These are phyloP conservation scores for Pleurotus cornucopiae DNA, from an alignment of 768 basidiomycete genomes.

Conservation along the genomic window DNA sequence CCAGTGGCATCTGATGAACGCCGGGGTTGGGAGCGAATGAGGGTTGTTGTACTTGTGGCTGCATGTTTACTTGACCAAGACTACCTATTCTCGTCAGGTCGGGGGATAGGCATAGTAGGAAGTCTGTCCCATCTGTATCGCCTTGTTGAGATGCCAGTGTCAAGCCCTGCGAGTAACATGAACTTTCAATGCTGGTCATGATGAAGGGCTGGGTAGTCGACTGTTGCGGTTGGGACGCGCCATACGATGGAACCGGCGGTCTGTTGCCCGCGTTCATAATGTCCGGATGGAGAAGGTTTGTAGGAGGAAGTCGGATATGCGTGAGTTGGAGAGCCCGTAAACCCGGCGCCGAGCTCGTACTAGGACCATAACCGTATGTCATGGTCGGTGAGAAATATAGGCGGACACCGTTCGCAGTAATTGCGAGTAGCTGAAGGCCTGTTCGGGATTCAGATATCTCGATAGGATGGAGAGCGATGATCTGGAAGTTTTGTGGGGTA, in stretches of 20 bases:
- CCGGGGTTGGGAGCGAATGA: slow-evolving; percentile 30
- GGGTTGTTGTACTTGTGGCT: slow-evolving; percentile 29
- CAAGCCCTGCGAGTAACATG: slow-evolving; percentile 65
- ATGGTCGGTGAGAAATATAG: slow-evolving; percentile 74
- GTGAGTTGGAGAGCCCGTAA: slow-evolving; percentile 55
- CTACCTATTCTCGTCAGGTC: slow-evolving; percentile 71
- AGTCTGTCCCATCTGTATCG: slow-evolving; percentile 70
- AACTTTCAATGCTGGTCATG: slow-evolving; percentile 52
- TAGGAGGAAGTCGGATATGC: slow-evolving; percentile 78
- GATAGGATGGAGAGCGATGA: slow-evolving; percentile 68
- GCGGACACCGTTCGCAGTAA: slow-evolving; percentile 79
- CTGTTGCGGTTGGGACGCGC: slow-evolving; percentile 40
- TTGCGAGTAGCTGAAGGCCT: slow-evolving; percentile 72
- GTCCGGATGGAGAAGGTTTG: slow-evolving; percentile 74
- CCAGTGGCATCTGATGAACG: slow-evolving; percentile 54
- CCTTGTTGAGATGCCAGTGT: slow-evolving; percentile 70
- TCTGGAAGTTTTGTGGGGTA: slow-evolving; percentile 63
- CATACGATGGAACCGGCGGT: slow-evolving; percentile 44
- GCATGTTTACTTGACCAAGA: slow-evolving; percentile 59
- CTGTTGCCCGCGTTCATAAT: slow-evolving; percentile 51
- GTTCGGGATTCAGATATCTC: slow-evolving; percentile 62
- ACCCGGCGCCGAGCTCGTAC: slow-evolving; percentile 22
- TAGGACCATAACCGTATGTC: slow-evolving; percentile 40
- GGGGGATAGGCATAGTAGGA: slow-evolving; percentile 69
- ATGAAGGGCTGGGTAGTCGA: slow-evolving; percentile 54